Evolutionary conservation across 495 filamentous ascomycete species (phyloP).

Genomic region (Evernia prunastri): DNA sequence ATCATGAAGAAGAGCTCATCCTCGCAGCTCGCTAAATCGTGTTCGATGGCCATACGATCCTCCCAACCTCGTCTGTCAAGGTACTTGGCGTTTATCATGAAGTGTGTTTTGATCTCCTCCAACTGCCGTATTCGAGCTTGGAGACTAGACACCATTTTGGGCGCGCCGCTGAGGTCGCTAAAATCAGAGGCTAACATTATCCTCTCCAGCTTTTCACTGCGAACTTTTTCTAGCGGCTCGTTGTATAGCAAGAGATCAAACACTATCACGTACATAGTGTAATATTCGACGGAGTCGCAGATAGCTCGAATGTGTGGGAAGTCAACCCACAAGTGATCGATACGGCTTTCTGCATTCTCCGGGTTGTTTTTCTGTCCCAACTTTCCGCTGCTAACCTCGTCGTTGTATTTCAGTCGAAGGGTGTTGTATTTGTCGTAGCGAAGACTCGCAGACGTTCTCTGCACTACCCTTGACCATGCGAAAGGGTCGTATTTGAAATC

Average conservation of each 20-base stretch:
- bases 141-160: conserved; percentile 85
- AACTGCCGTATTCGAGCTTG: conserved; percentile 89
- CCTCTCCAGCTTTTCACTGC: conserved; percentile 88
- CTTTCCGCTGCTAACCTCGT: conserved; percentile 70
- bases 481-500: conserved; percentile 89
- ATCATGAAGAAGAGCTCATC: conserved; percentile 99
- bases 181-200: conserved; percentile 99
- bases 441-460: conserved; percentile 87
- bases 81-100: conserved; percentile 83
- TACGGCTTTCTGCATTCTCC: conserved; percentile 57
- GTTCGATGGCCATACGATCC: conserved; percentile 76
- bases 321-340: conserved; percentile 94
- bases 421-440: conserved; percentile 98
- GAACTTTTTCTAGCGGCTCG: conserved; percentile 91
- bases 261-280: conserved; percentile 94
- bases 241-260: conserved; percentile 90
- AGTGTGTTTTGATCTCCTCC: conserved; percentile 93
- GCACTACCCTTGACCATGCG: conserved; percentile 89
- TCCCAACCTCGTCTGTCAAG: conserved; percentile 89
- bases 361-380: conserved; percentile 31
- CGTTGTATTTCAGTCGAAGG: conserved; percentile 93
- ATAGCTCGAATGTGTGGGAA: conserved; percentile 88
- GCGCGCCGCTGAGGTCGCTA: conserved; percentile 88
- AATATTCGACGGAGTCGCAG: conserved; percentile 94
- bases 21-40: conserved; percentile 81